Evolutionary conservation across 2,329 filamentous ascomycete species (phyloP), one percentile per base, ranked within the genome.

Genomic region (Neofusicoccum parvum): DNA sequence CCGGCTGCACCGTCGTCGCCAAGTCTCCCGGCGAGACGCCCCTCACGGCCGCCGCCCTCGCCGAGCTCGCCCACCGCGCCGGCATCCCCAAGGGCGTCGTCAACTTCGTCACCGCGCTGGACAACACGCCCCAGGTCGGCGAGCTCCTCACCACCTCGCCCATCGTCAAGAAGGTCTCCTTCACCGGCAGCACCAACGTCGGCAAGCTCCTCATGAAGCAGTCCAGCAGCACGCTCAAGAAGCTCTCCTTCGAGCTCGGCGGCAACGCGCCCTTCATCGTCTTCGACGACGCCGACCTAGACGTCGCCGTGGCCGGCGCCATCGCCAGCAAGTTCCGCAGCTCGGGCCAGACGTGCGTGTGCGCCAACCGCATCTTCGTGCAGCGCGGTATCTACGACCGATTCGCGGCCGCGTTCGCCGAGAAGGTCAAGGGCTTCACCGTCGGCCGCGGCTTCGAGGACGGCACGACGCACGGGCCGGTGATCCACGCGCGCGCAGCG

Each of bases 251-350:
- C 77, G 94, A 98, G 77, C 89, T 98, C 1, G 94, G 94, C 64
- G 95, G 94, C 54, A 98, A 98, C 76, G 92, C 94, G 0, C 94
- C 94, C 1, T 96, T 97, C 76, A 97, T 98, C 70, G 92, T 98
- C 39, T 98, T 98, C 74, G 93, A 98, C 73, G 94, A 98, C 73
- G 92, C 94, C 20, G 92, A 98, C 74, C 81, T 98, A 20, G 94
- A 97, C 66, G 81, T 83, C 4, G 95, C 95, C 2, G 92, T 98
- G 0, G 81, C 87, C 0, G 94, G 94, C 32, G 93, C 93, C 54
- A 86, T 98, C 63, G 82, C 89, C 27, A 94, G 88, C 73, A 99
- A 98, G 79, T 98, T 98, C 87, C 90, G 95, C 64, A 92, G 90
- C 43, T 96, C 92, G 0, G 95, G 95, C 41, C 95, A 99, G 83